phyloP scores from a whole-genome alignment of 495 filamentous ascomycete genomes.

The Tuber aestivum region DNA sequence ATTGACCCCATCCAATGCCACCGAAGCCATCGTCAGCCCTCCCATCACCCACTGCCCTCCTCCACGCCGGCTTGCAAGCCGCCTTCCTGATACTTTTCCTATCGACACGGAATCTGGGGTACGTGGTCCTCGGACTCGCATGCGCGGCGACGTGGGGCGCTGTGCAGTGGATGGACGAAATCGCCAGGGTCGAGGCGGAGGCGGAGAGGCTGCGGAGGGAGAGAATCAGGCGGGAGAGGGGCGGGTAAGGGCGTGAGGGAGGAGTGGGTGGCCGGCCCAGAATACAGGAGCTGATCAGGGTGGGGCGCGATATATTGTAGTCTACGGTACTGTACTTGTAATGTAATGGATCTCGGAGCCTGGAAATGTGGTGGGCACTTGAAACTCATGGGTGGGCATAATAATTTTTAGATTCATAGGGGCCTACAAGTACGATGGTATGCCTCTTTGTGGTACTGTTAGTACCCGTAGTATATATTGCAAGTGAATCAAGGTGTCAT shows the following conservation, averaged over 20 bases:
- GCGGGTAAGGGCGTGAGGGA: conserved; percentile 36
- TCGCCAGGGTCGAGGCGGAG: conserved; percentile 59
- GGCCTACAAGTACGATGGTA: too few species aligned
- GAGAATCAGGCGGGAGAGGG: conserved; percentile 43
- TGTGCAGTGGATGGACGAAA: conserved; percentile 79
- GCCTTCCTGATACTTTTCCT: conserved; percentile 68
- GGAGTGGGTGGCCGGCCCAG: too few species aligned
- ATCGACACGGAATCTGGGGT: conserved; percentile 80
- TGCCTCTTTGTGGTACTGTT: not conserved
- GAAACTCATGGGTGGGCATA: not conserved
- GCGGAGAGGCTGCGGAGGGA: conserved; percentile 50
- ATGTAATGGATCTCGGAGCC: not conserved
- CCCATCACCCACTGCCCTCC: conserved; percentile 69
- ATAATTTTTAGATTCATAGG: not conserved
- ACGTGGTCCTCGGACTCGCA: conserved; percentile 67
- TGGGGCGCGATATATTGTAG: not conserved
- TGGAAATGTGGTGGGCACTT: not conserved
- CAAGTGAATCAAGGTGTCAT: not conserved
- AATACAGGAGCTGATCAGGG: too few species aligned
- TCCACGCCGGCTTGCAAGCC: conserved; percentile 48
- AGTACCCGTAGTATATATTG: too few species aligned
- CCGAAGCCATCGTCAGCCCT: conserved; percentile 81
- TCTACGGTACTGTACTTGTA: not conserved
- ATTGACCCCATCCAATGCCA: conserved; percentile 68
- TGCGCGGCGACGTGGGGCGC: conserved; percentile 81